A percentile compares a stretch with the other conserved stretches of the same genome.
Evolutionary conservation across 352 stramenopile genomes (phyloP).

Genomic region (Phytophthora capsici): DNA sequence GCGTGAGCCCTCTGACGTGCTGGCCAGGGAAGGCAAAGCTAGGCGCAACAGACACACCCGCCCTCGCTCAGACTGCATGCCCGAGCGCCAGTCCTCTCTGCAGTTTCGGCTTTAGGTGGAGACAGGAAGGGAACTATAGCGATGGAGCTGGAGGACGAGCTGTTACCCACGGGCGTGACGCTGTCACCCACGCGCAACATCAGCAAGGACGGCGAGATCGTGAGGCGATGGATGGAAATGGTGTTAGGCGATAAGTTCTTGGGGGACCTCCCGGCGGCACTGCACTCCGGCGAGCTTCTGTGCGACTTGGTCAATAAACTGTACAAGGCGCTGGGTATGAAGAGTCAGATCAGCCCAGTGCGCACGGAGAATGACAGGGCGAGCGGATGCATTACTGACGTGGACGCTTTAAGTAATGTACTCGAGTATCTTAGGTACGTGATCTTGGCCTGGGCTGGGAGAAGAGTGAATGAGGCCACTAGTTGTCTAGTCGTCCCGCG

Average conservation of each 20-base stretch:
- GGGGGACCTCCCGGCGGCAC: conserved; percentile 51
- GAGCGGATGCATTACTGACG: conserved; percentile 15
- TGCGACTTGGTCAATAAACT: conserved; percentile 78
- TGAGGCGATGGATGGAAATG: conserved; percentile 89
- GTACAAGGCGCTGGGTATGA: conserved; percentile 82
- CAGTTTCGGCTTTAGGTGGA: conserved; percentile 19
- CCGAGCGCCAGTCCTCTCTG: conserved; percentile 29
- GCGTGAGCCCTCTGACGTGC: conserved; percentile 27
- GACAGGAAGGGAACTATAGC: not conserved
- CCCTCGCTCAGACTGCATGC: conserved; percentile 16
- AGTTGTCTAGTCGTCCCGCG: conserved; percentile 10
- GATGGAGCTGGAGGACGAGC: conserved; percentile 40
- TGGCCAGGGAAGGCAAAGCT: conserved; percentile 14
- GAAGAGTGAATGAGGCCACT: not conserved
- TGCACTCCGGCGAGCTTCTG: conserved; percentile 69
- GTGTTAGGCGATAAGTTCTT: conserved; percentile 81
- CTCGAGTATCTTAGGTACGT: conserved; percentile 72
- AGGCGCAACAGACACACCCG: conserved; percentile 1
- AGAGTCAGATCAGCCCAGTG: conserved; percentile 50
- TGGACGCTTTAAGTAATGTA: conserved; percentile 50
- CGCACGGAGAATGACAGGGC: conserved; percentile 15
- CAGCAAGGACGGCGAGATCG: conserved; percentile 69
- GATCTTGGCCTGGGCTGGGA: not conserved
- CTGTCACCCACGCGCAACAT: conserved; percentile 46
- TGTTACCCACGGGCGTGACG: conserved; percentile 34